These are phyloP conservation scores for Cladosporium austrohemisphaericum DNA, from an alignment of 2,329 filamentous ascomycete species.

Conservation along the genomic window DNA sequence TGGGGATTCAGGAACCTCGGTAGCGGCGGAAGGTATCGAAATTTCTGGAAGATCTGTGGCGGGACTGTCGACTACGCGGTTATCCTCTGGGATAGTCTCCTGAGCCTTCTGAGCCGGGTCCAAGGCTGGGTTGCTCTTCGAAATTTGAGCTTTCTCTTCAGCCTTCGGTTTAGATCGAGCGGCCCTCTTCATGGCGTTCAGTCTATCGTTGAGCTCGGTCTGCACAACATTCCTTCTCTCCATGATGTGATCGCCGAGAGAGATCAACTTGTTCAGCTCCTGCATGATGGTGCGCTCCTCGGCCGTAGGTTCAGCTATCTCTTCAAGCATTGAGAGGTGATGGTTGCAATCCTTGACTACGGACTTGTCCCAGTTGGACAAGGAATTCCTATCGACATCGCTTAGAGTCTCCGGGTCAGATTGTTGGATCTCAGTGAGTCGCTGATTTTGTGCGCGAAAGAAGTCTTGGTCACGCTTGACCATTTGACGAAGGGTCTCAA, in stretches of 20 bases:
- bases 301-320: constrained; percentile 7
- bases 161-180: no score
- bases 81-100: no score
- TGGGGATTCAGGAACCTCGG: no score
- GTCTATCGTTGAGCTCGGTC: not conserved
- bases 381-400: constrained; percentile 13
- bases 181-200: not conserved
- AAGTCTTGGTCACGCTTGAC: constrained; percentile 12
- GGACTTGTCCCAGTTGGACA: constrained; percentile 19
- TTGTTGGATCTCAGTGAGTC: constrained; percentile 9
- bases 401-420: constrained; percentile 3
- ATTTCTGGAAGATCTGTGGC: no score
- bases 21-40: no score
- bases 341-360: constrained; percentile 15
- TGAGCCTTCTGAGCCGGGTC: no score
- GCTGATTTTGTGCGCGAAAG: constrained; percentile 13
- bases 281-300: constrained; percentile 20
- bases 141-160: no score
- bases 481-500: constrained; percentile 10
- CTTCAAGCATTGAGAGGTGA: constrained; percentile 16
- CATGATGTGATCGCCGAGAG: constrained; percentile 17
- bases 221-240: constrained; percentile 10
- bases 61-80: no score
- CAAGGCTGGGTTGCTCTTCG: no score
- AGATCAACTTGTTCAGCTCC: constrained; percentile 18